These are phyloP conservation scores for Zygoascus flipseniorum DNA, from an alignment of 805 yeast genomes.

Conservation along the genomic window DNA sequence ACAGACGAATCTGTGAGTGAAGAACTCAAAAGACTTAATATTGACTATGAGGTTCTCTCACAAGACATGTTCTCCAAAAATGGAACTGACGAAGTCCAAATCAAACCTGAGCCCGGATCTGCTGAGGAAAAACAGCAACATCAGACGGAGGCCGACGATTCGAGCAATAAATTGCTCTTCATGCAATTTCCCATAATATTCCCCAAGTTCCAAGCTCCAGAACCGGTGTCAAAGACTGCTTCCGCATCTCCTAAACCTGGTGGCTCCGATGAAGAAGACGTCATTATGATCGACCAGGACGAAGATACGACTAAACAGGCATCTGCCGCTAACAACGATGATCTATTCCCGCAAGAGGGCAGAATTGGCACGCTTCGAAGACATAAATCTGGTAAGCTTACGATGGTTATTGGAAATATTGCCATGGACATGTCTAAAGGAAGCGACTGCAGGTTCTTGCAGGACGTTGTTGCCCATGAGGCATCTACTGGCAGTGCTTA, in stretches of 20 bases:
- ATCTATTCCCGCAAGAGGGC: constrained; percentile 36
- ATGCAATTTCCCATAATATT: constrained; percentile 43
- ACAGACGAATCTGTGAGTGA: constrained; percentile 4
- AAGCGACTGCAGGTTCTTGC: constrained; percentile 57
- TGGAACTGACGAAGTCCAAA: constrained; percentile 1
- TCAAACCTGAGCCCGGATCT: constrained; percentile 11
- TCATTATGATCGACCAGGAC: constrained; percentile 6
- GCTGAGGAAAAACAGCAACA: not conserved
- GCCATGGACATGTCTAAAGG: constrained; percentile 66
- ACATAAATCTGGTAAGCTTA: constrained; percentile 76
- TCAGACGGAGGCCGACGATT: not conserved
- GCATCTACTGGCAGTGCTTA: constrained; percentile 35
- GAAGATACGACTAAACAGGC: not conserved
- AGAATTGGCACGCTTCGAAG: constrained; percentile 63
- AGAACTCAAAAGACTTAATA: not conserved
- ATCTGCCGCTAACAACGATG: not conserved
- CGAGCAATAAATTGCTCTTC: constrained; percentile 26
- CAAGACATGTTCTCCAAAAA: not conserved
- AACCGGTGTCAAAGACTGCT: not conserved
- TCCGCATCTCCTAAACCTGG: not conserved
- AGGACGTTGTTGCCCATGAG: constrained; percentile 59
- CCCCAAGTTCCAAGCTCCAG: constrained; percentile 29
- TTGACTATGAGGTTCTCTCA: constrained; percentile 1
- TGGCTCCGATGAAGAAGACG: constrained; percentile 11
- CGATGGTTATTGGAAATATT: constrained; percentile 65